Base-by-base conservation (phyloP, 1,284 basidiomycete species). In the Taiwanofungus camphoratus region DNA sequence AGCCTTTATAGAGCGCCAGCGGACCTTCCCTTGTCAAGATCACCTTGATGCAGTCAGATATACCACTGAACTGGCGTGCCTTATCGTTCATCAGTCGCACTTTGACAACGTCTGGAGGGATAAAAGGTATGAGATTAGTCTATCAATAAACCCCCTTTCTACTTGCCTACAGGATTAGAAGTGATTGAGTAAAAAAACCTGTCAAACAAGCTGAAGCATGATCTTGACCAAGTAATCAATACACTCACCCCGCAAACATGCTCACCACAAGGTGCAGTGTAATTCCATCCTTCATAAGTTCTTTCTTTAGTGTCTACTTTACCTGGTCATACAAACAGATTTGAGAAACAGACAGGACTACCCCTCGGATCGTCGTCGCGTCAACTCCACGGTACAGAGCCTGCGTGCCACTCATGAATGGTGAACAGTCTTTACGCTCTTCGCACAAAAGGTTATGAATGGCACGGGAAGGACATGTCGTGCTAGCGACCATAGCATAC, bases 41-140 rank as follows among this genome's bases (percentile, higher is more conserved):
- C 24, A 44, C 55, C 48, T 46, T 45, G 8, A 66, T 53, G 39
- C 65, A 67, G 48, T 66, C 60, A 26, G 58, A 32, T 5, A 61
- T 58, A 27, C 63, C 60, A 21, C 52, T 52, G 46, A 54, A 56
- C 45, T 58, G 49, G 22, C 62, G 58, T 33, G 55, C 55, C 46
- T 65, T 66, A 52, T 69, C 67, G 45, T 66, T 67, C 65, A 68
- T 67, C n/a, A 68, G 48, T 5, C 67, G 61, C 20, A 68, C 66
- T 46, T 69, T 69, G 20, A 68, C 59, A 4, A 69, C 66, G 38
- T 69, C 67, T 66, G 33, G 16, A 20, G 0, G 3, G 27, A 20
- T 8, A 30, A n/a, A n/a, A n/a, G n/a, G n/a, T n/a, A n/a, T n/a
- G n/a, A n/a, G n/a, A n/a, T n/a, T n/a, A n/a, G n/a, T n/a, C n/a